Evolutionary conservation across 2,329 filamentous ascomycete genomes (phyloP).

Genomic region (Alternaria sp.): DNA sequence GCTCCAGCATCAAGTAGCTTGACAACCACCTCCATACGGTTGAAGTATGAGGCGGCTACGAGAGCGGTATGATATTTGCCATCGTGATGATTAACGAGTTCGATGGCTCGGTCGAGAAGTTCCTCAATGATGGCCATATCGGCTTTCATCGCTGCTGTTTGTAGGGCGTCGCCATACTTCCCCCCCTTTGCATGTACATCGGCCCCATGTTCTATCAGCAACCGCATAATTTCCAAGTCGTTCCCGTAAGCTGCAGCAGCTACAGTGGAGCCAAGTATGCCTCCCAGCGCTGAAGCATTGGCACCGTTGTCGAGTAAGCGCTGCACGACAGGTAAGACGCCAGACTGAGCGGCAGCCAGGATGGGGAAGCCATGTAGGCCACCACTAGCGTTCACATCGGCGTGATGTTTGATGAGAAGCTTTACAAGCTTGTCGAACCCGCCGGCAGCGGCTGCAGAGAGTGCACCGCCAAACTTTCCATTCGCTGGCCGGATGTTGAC

Average conservation of each 20-base stretch:
- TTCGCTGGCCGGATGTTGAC: slow-evolving; percentile 22
- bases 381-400: slow-evolving; percentile 25
- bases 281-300: slow-evolving; percentile 12
- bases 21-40: slow-evolving; percentile 20
- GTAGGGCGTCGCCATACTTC: slow-evolving; percentile 24
- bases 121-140: slow-evolving; percentile 21
- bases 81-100: slow-evolving; percentile 21
- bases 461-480: slow-evolving; percentile 21
- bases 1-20: slow-evolving; percentile 27
- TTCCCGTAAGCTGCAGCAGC: slow-evolving; percentile 25
- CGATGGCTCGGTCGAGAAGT: slow-evolving; percentile 18
- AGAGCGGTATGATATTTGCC: slow-evolving; percentile 31
- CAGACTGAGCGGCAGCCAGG: slow-evolving; percentile 24
- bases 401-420: slow-evolving; percentile 18
- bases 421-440: slow-evolving; percentile 13
- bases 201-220: slow-evolving; percentile 32
- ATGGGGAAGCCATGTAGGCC: slow-evolving; percentile 22
- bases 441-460: slow-evolving; percentile 16
- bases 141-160: slow-evolving; percentile 22
- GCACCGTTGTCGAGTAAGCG: slow-evolving; percentile 22
- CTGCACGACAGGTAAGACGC: slow-evolving; percentile 11
- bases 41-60: slow-evolving; percentile 29
- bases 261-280: slow-evolving; percentile 15
- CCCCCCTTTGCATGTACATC: slow-evolving; percentile 23
- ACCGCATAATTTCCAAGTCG: slow-evolving; percentile 19